These are phyloP conservation scores for Setomelanomma holmii DNA, from an alignment of 2,329 filamentous ascomycete genomes.

Conservation along the genomic window DNA sequence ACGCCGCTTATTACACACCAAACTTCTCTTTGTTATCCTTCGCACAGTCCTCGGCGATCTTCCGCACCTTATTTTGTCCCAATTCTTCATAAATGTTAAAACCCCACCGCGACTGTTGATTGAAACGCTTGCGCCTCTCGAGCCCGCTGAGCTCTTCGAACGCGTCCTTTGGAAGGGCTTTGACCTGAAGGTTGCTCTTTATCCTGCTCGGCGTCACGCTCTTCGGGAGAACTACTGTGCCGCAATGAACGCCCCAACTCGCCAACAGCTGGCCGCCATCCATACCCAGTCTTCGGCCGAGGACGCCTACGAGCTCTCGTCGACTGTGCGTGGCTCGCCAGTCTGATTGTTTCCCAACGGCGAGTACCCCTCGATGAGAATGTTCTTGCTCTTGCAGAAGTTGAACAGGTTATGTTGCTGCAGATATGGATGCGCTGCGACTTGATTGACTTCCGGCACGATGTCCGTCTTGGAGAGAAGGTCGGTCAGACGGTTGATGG, in stretches of 20 bases:
- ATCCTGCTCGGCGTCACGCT: conserved; percentile 76
- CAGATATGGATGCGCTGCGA: conserved; percentile 71
- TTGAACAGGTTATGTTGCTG: conserved; percentile 60
- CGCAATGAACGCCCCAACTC: conserved; percentile 79
- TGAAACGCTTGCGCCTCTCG: conserved; percentile 35
- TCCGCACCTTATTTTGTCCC: conserved; percentile 24
- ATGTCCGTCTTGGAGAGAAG: conserved; percentile 67
- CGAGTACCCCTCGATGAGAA: conserved; percentile 75
- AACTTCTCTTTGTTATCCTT: conserved; percentile 31
- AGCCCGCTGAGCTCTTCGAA: conserved; percentile 65
- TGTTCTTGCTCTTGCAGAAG: conserved; percentile 73
- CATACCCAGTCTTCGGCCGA: conserved; percentile 60
- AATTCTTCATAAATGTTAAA: conserved; percentile 36
- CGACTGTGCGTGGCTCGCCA: conserved; percentile 61
- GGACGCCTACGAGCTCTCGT: conserved; percentile 40
- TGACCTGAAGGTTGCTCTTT: conserved; percentile 71
- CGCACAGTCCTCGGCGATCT: conserved; percentile 24
- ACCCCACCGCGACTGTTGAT: conserved; percentile 31
- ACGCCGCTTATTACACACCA: conserved; percentile 14
- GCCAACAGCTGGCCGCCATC: conserved; percentile 77
- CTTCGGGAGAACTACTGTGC: conserved; percentile 84
- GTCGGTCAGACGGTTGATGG: conserved; percentile 75
- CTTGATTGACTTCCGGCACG: conserved; percentile 76
- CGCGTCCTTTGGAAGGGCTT: conserved; percentile 74
- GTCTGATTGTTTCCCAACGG: conserved; percentile 71